Conservation (phyloP, 257 asterid genomes). For the Rauvolfia tetraphylla region DNA sequence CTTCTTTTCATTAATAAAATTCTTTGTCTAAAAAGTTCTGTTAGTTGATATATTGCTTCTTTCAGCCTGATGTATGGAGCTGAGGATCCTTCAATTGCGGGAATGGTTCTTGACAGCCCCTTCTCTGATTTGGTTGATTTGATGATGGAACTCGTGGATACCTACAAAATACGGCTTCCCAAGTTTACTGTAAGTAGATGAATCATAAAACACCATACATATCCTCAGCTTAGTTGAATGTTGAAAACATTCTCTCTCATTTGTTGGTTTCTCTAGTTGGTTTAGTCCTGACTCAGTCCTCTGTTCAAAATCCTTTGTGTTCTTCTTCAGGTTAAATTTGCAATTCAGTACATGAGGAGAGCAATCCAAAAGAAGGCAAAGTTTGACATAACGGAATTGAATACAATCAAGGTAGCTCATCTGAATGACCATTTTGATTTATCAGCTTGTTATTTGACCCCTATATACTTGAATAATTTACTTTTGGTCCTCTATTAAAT, state of each 20-base stretch:
- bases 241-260: not conserved
- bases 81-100: slow-evolving; percentile 99
- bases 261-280: not conserved
- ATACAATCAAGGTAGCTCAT: slow-evolving; percentile 67
- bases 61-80: slow-evolving; percentile 93
- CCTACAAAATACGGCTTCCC: slow-evolving; percentile 83
- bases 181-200: slow-evolving; percentile 71
- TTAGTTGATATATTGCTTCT: slow-evolving; percentile 21
- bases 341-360: slow-evolving; percentile 84
- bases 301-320: not conserved
- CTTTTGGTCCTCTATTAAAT: not conserved
- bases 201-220: slow-evolving; percentile 2
- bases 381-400: slow-evolving; percentile 76
- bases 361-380: slow-evolving; percentile 79
- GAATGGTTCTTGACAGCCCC: slow-evolving; percentile 96
- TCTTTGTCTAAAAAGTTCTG: not conserved
- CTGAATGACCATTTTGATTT: slow-evolving; percentile 6
- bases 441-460: not conserved
- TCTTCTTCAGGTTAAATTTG: slow-evolving; percentile 68
- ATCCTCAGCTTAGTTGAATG: slow-evolving; percentile 7
- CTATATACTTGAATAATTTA: not conserved
- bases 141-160: slow-evolving; percentile 96
- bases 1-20: not conserved
- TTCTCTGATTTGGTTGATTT: slow-evolving; percentile 90
- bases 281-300: not conserved